Evolutionary conservation across 1,139 yeast genomes (phyloP), one percentile per base, ranked within the genome.

Genomic region (Candida gigantensis): DNA sequence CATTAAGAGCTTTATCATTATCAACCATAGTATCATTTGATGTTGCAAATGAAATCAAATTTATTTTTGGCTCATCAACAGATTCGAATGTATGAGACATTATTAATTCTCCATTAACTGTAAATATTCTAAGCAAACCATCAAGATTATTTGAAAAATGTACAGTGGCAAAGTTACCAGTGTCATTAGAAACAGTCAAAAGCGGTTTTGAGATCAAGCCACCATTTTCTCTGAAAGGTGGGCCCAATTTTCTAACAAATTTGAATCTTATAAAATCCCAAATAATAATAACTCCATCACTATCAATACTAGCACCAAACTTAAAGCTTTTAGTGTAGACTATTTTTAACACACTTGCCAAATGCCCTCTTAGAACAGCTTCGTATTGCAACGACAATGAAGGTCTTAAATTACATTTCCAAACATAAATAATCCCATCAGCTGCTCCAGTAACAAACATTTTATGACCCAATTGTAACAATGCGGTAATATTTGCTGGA

Each of bases 201-300:
- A 62, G 54, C n/a, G 58, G 55, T 6, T 45, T 40, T 2, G 50
- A 47, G 5, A 28, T 35, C 1, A 12, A 10, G 3, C 28, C 26
- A 1, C 42, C 32, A 0, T 51, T 44, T 6, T 52, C 8, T 4
- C 27, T 27, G 1, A 43, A 30, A 1, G 53, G 46, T 5, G 53
- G 50, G 3, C 40, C 20, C 2, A 83, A 50, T 33, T 61, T 59
- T 37, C 84, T 57, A 8, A 84, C 71, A 34, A 70, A 66, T 35
- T 67, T 70, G 38, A 65, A 68, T 21, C 81, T 57, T 0, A 77
- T 67, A 29, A 77, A 49, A 47, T 84, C 85, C 90, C 90, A 82
- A 5, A 77, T 43, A 17, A 68, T 71, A 3, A 74, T 74, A 2
- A 55, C 52, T 0, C 89, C 86, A 3, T 52, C 55, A 0, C 34